Base-by-base conservation (phyloP, 2,329 filamentous ascomycete species). In the Paraconiothyrium brasiliense region DNA sequence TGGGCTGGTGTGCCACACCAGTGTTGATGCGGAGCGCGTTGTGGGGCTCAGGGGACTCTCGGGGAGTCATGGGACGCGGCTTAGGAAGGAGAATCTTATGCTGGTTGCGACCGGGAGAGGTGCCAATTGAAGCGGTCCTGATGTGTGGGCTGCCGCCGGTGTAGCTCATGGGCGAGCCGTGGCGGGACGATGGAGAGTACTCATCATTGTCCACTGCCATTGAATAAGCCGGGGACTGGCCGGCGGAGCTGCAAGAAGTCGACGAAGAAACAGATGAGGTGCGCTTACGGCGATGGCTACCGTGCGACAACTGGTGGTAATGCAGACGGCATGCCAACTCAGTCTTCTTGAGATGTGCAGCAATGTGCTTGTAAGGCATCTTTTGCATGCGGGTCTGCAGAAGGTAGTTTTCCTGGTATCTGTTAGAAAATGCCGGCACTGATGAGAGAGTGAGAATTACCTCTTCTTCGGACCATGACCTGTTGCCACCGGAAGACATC, bases 281-380 rank as follows among this genome's bases (percentile, higher is more conserved):
- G 62, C 91, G 87, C 84, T 92, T 92, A 76, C 91, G 90, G 71
- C 91, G 89, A 81, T 91, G 92, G 82, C 87, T 92, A 61, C 91
- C 91, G 76, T 93, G 92, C 66, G 90, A 93, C 65, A 95, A 86
- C 75, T 95, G 92, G 74, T 96, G 92, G 76, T 92, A 94, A 80
- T 95, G 92, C 65, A 96, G 86, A 65, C 92, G 92, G 81, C 92
- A 96, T 51, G 92, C 92, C 62, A 95, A 84, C 81, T 95, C 92
- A 0, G 92, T 95, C 84, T 95, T 96, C 81, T 93, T 92, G 69
- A 95, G 83, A 71, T 94, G 90, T 61, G 90, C 87, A 61, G 92
- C 92, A 75, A 95, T 95, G 77, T 94, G 91, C 84, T 94, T 95
- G 81, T 95, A 95, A 0, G 92, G 92, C 89, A 94, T 93, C 81